Conservation (phyloP, 2,329 filamentous ascomycete genomes). For the Cercospora sp. region DNA sequence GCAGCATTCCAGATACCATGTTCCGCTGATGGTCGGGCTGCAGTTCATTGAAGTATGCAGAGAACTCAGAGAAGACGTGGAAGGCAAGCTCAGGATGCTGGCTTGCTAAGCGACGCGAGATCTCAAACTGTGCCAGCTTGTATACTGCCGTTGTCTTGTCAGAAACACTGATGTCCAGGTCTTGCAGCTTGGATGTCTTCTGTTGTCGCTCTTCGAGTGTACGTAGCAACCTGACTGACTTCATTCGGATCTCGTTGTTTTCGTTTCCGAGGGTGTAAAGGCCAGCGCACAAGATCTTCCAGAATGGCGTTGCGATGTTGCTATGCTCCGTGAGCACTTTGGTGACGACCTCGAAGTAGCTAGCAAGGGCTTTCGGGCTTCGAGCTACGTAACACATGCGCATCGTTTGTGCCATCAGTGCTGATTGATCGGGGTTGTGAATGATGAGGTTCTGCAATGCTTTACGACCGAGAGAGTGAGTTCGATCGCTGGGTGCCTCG, state of each 20-base stretch:
- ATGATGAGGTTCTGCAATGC: conserved; percentile 87
- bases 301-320: conserved; percentile 83
- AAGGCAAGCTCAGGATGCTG: conserved; percentile 89
- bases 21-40: conserved; percentile 83
- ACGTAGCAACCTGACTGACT: conserved; percentile 78
- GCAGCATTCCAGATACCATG: conserved; percentile 88
- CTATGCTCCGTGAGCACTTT: conserved; percentile 78
- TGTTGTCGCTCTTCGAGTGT: conserved; percentile 74
- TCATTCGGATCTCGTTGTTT: conserved; percentile 82
- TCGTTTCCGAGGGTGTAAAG: conserved; percentile 92
- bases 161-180: conserved; percentile 97
- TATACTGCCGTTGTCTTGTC: conserved; percentile 99
- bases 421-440: conserved; percentile 84
- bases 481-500: conserved; percentile 83
- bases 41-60: conserved; percentile 85
- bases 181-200: conserved; percentile 86
- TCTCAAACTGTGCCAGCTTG: conserved; percentile 95
- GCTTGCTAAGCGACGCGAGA: conserved; percentile 83
- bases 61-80: conserved; percentile 93
- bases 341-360: conserved; percentile 91
- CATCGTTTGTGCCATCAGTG: conserved; percentile 85
- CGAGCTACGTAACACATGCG: conserved; percentile 82
- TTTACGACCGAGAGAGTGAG: conserved; percentile 83
- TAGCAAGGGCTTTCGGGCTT: conserved; percentile 76
- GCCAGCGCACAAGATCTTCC: conserved; percentile 84